phyloP scores from a whole-genome alignment of 2,329 filamentous ascomycete genomes.

The Ophiocordyceps australis region DNA sequence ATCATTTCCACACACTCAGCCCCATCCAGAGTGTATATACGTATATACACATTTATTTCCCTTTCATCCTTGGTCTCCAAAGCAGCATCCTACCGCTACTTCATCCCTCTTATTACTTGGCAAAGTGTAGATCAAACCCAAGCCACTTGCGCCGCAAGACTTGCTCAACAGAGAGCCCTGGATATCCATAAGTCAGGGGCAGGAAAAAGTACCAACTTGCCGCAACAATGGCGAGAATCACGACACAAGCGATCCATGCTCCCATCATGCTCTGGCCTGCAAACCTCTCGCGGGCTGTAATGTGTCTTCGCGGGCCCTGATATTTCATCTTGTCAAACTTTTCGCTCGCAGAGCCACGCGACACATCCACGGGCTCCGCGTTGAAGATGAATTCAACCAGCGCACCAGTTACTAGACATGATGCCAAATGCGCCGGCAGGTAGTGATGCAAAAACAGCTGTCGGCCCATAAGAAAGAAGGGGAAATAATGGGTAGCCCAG shows the following conservation, averaged over 20 bases:
- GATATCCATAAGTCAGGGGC: constrained; percentile 87
- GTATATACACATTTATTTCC: no score
- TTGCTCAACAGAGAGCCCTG: constrained; percentile 62
- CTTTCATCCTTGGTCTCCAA: no score
- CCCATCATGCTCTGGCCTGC: constrained; percentile 58
- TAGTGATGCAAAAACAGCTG: constrained; percentile 98
- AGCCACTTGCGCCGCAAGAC: constrained; percentile 85
- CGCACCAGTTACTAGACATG: constrained; percentile 74
- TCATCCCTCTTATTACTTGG: constrained; percentile 82
- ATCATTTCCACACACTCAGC: no score
- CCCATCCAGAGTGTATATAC: no score
- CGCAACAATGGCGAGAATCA: constrained; percentile 49
- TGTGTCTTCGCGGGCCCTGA: constrained; percentile 33
- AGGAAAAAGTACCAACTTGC: constrained; percentile 87
- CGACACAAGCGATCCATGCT: constrained; percentile 60
- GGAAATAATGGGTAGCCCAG: constrained; percentile 94
- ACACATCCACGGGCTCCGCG: constrained; percentile 55
- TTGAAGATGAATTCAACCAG: constrained; percentile 94
- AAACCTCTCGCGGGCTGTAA: constrained; percentile 69
- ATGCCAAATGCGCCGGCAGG: constrained; percentile 83
- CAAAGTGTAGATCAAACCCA: constrained; percentile 94
- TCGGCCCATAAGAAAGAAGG: constrained; percentile 95
- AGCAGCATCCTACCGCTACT: no score
- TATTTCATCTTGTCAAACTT: constrained; percentile 24
- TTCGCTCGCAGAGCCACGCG: no score